Conservation (phyloP, 148 eudicot species). For the Silene latifolia region DNA sequence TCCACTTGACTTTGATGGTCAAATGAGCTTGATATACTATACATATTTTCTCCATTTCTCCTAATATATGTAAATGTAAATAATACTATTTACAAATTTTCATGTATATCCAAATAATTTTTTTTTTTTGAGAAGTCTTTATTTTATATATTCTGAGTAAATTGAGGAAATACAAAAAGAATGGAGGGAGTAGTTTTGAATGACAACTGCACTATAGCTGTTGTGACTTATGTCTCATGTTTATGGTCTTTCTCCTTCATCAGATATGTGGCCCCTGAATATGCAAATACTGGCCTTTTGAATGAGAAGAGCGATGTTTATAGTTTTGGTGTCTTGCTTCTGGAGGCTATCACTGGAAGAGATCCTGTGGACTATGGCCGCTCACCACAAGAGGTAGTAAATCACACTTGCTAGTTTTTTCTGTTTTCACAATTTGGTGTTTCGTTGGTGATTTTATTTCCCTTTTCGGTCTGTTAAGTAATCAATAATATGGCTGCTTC, state of each 20-base stretch:
- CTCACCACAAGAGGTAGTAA: conserved; percentile 54
- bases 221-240: neutral
- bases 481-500: neutral
- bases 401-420: neutral
- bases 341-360: conserved; percentile 69
- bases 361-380: conserved; percentile 76
- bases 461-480: neutral
- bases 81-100: too few species aligned
- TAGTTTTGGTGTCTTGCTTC: conserved; percentile 63
- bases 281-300: conserved; percentile 71
- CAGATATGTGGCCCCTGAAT: conserved; percentile 80
- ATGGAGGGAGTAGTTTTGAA: neutral
- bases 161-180: neutral
- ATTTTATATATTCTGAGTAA: neutral
- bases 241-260: conserved; percentile 7
- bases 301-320: conserved; percentile 79
- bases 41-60: too few species aligned
- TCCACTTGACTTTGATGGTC: neutral
- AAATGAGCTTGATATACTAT: neutral
- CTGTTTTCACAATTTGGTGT: neutral
- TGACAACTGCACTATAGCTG: neutral
- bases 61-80: too few species aligned
- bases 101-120: too few species aligned
- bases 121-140: too few species aligned
- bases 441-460: neutral